phyloP scores from a whole-genome alignment of 176 grass and related monocot species.

The bread wheat (Triticum aestivum) region DNA sequence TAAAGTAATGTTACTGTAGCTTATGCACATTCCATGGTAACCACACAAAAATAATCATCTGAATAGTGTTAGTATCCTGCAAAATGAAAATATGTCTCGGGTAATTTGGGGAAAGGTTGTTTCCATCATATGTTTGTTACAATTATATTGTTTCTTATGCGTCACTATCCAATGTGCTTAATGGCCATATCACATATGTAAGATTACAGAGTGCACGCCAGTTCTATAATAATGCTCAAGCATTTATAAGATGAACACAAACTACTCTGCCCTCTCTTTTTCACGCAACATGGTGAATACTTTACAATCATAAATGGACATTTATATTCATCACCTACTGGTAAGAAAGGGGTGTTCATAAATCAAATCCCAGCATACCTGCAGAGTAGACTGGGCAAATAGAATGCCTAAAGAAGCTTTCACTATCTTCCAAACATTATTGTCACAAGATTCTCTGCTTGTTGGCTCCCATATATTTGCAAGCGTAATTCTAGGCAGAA shows the following conservation, averaged over 20 bases:
- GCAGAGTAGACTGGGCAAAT: slow-evolving; percentile 73
- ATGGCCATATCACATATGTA: not conserved
- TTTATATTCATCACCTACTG: slow-evolving; percentile 2
- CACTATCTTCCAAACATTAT: slow-evolving; percentile 82
- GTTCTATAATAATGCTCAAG: not conserved
- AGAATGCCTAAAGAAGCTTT: slow-evolving; percentile 72
- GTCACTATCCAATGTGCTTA: slow-evolving; percentile 1
- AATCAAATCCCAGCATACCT: slow-evolving; percentile 48
- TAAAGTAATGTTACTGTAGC: not conserved
- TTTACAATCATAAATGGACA: not conserved
- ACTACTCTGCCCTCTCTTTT: not conserved
- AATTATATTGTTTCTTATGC: not conserved
- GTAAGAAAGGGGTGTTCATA: not conserved
- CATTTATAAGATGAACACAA: not conserved
- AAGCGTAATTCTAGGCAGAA: slow-evolving; percentile 91
- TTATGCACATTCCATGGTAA: not conserved
- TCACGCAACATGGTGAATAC: not conserved
- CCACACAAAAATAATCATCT: slow-evolving; percentile 13
- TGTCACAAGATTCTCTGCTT: slow-evolving; percentile 66
- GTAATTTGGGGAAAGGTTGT: not conserved
- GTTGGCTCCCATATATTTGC: slow-evolving; percentile 94
- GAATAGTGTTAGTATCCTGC: not conserved
- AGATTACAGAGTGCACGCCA: not conserved
- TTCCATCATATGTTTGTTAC: not conserved
- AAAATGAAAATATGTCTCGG: not conserved